Conservation (phyloP, 331 rosid species). For the Erythrophleum ivorense region DNA sequence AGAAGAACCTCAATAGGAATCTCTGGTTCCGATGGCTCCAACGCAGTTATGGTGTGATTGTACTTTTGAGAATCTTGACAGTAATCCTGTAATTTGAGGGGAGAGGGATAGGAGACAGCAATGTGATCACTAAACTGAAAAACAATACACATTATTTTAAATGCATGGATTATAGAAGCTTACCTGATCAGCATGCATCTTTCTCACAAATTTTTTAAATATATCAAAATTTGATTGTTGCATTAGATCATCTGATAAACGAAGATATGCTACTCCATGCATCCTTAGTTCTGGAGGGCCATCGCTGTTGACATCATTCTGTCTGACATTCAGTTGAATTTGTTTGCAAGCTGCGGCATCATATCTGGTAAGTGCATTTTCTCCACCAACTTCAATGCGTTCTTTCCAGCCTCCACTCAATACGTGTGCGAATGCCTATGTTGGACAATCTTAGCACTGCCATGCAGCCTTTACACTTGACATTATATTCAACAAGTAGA, state of each 20-base stretch:
- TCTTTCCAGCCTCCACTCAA: constrained; percentile 77
- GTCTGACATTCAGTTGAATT: constrained; percentile 85
- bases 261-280: constrained; percentile 83
- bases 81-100: neutral
- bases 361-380: constrained; percentile 86
- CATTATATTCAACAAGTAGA: neutral
- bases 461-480: neutral
- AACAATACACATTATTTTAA: neutral
- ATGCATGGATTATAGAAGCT: constrained; percentile 7
- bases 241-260: constrained; percentile 60
- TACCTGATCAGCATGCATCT: constrained; percentile 90
- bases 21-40: constrained; percentile 59
- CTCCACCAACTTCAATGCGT: constrained; percentile 81
- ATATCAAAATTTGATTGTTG: constrained; percentile 41
- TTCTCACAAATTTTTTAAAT: constrained; percentile 82
- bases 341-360: constrained; percentile 68
- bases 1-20: constrained; percentile 53
- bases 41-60: constrained; percentile 53
- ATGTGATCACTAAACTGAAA: too few species aligned
- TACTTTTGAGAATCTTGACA: constrained; percentile 64
- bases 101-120: too few species aligned
- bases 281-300: constrained; percentile 65
- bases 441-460: neutral
- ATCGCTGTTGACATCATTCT: constrained; percentile 61
- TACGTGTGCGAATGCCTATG: constrained; percentile 47